A percentile compares a stretch with the other conserved stretches of the same genome.
Conservation (phyloP, 2,329 filamentous ascomycete genomes). For the Cladosporium sp. region DNA sequence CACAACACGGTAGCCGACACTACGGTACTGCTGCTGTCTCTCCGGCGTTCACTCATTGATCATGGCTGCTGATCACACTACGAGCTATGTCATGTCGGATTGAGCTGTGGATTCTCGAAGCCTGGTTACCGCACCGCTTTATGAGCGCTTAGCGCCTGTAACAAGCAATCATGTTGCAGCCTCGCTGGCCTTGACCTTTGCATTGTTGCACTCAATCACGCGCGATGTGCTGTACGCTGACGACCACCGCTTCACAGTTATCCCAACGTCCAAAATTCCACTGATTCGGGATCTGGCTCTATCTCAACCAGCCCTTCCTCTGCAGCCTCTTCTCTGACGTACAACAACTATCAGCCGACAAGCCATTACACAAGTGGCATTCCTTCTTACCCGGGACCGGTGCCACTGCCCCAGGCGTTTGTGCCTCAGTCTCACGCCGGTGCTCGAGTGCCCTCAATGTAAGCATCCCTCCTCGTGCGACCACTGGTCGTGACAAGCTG, state of each 20-base stretch:
- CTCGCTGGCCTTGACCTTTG: slow-evolving; percentile 2
- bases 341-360: slow-evolving; percentile 28
- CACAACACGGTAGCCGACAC: slow-evolving; percentile 15
- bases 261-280: slow-evolving; percentile 46
- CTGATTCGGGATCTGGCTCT: slow-evolving; percentile 54
- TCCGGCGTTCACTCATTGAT: slow-evolving; percentile 9
- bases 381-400: slow-evolving; percentile 29
- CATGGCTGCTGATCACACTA: slow-evolving; percentile 13
- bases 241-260: slow-evolving; percentile 39
- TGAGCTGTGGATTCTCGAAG: slow-evolving; percentile 6
- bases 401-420: slow-evolving; percentile 35
- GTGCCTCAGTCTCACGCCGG: slow-evolving; percentile 36
- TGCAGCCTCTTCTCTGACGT: slow-evolving; percentile 46
- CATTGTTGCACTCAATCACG: neutral
- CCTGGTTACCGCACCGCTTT: slow-evolving; percentile 1
- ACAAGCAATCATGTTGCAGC: slow-evolving; percentile 4
- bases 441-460: slow-evolving; percentile 41
- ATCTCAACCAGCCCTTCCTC: slow-evolving; percentile 51
- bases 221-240: slow-evolving; percentile 11
- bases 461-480: slow-evolving; percentile 33
- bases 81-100: slow-evolving; percentile 8
- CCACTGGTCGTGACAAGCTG: slow-evolving; percentile 12
- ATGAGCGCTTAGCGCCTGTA: neutral
- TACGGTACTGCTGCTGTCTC: slow-evolving; percentile 2
- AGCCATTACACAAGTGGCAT: slow-evolving; percentile 34